These are phyloP conservation scores for Lycium ferocissimum DNA, from an alignment of 257 asterid genomes.

Conservation along the genomic window DNA sequence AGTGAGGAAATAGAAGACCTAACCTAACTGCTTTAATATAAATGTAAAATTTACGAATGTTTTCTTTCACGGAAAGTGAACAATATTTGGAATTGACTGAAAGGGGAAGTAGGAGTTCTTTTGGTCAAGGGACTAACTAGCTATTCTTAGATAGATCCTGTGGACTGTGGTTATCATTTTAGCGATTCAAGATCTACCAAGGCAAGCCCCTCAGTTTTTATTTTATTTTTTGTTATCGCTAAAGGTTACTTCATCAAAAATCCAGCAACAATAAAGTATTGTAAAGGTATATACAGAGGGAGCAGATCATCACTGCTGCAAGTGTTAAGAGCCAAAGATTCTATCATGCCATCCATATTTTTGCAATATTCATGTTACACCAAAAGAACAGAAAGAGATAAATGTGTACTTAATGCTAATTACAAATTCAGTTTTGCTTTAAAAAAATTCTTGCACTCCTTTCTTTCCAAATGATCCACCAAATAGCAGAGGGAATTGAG, in stretches of 20 bases:
- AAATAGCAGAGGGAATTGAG: neutral
- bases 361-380: no score
- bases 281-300: no score
- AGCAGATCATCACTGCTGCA: no score
- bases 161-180: neutral
- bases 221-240: no score
- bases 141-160: neutral
- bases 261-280: no score
- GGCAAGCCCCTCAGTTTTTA: neutral
- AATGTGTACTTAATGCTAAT: neutral
- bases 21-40: neutral
- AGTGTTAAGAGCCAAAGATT: no score
- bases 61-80: neutral
- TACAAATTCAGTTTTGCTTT: neutral
- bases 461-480: neutral
- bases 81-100: neutral
- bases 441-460: neutral
- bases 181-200: neutral
- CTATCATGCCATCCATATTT: no score
- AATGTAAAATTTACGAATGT: neutral
- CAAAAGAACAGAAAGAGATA: neutral
- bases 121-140: neutral
- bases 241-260: no score
- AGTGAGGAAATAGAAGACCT: neutral
- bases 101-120: neutral